A percentile compares a stretch with the other conserved stretches of the same genome.
Evolutionary conservation across 257 asterid genomes (phyloP).

Genomic region (Linderniella brevidens): DNA sequence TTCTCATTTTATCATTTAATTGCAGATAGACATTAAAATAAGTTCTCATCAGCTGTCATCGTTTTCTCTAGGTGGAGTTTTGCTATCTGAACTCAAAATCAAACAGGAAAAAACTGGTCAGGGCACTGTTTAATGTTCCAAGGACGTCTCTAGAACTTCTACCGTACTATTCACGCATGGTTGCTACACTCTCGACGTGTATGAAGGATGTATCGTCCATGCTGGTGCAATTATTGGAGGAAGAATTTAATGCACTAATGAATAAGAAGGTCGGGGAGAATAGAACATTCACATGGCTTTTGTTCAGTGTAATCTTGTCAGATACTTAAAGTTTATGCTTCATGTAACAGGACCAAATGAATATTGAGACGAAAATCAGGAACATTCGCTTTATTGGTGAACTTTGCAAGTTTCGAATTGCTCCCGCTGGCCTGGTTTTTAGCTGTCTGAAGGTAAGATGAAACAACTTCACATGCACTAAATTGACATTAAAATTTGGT

Average conservation of each 20-base stretch:
- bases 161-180: slow-evolving; percentile 96
- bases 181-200: slow-evolving; percentile 87
- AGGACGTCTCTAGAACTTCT: slow-evolving; percentile 89
- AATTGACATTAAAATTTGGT: neutral
- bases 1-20: slow-evolving; percentile 10
- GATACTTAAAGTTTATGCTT: slow-evolving; percentile 10
- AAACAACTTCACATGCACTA: neutral
- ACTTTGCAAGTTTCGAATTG: slow-evolving; percentile 93
- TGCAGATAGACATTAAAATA: neutral
- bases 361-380: slow-evolving; percentile 91
- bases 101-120: slow-evolving; percentile 86
- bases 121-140: slow-evolving; percentile 93
- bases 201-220: slow-evolving; percentile 85
- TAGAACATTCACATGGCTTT: slow-evolving; percentile 10
- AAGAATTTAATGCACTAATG: slow-evolving; percentile 72
- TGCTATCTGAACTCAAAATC: slow-evolving; percentile 96
- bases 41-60: slow-evolving; percentile 9
- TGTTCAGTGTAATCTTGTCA: neutral
- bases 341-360: slow-evolving; percentile 85
- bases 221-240: slow-evolving; percentile 92
- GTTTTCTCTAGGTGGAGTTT: slow-evolving; percentile 77
- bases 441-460: slow-evolving; percentile 76
- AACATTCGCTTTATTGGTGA: slow-evolving; percentile 95
- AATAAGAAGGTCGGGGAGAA: slow-evolving; percentile 69
- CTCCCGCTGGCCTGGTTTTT: slow-evolving; percentile 76